Evolutionary conservation across 2,329 filamentous ascomycete species (phyloP).

Genomic region (Diplodia corticola): DNA sequence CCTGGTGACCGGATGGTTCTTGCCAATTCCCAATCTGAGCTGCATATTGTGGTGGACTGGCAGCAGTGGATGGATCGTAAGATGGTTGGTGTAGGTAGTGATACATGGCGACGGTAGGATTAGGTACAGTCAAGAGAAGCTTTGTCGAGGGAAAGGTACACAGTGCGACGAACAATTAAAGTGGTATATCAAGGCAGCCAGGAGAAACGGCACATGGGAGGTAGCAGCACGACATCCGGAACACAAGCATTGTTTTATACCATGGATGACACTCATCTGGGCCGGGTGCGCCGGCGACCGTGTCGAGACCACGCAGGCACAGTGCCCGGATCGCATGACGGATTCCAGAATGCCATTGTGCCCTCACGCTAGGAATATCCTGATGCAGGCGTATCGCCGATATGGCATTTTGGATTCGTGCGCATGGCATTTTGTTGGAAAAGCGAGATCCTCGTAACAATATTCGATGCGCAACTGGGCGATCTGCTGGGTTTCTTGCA

Average conservation of each 20-base stretch:
- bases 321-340: slow-evolving; percentile 5
- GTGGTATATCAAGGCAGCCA: not conserved
- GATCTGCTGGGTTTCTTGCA: slow-evolving; percentile 13
- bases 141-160: not conserved
- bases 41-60: slow-evolving; percentile 15
- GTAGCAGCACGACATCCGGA: not conserved
- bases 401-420: slow-evolving; percentile 16
- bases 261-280: not conserved
- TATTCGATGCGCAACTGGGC: slow-evolving; percentile 14
- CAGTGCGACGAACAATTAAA: not conserved
- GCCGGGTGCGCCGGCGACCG: not conserved
- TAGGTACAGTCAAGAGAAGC: not conserved
- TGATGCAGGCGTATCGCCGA: slow-evolving; percentile 16
- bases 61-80: slow-evolving; percentile 6
- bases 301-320: not conserved
- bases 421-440: slow-evolving; percentile 16
- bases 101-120: slow-evolving; percentile 2
- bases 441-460: slow-evolving; percentile 23
- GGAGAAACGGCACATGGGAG: not conserved
- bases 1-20: not conserved
- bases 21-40: slow-evolving; percentile 14
- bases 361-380: slow-evolving; percentile 5
- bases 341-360: slow-evolving; percentile 1
- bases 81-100: slow-evolving; percentile 20
- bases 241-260: slow-evolving; percentile 3